A percentile compares a stretch with the other conserved stretches of the same genome.
Conservation (phyloP, 2,329 filamentous ascomycete species). For the Triangularia setosa region DNA sequence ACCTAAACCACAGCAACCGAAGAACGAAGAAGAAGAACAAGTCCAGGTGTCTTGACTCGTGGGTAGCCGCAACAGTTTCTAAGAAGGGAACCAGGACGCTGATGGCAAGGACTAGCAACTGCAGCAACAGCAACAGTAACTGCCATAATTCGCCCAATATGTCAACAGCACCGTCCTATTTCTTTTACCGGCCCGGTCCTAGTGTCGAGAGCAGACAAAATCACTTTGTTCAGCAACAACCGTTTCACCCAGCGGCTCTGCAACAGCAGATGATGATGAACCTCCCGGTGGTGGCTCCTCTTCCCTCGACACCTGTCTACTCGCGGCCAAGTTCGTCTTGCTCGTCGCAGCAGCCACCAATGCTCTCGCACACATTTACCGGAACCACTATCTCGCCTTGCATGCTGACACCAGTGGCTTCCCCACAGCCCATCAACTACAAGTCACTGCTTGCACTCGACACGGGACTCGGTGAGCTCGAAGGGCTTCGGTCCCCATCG, state of each 20-base stretch:
- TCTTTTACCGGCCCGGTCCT: slow-evolving; percentile 80
- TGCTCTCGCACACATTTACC: slow-evolving; percentile 45
- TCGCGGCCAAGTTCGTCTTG: slow-evolving; percentile 62
- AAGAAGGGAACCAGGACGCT: slow-evolving; percentile 16
- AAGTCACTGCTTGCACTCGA: slow-evolving; percentile 78
- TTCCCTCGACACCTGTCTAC: slow-evolving; percentile 61
- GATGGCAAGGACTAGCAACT: slow-evolving; percentile 14
- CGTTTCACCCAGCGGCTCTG: slow-evolving; percentile 22
- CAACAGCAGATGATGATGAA: slow-evolving; percentile 48
- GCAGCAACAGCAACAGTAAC: slow-evolving; percentile 16
- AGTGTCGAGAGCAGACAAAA: slow-evolving; percentile 70
- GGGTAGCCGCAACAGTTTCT: slow-evolving; percentile 25
- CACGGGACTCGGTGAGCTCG: slow-evolving; percentile 63
- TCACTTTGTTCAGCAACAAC: slow-evolving; percentile 65
- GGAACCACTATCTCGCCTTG: slow-evolving; percentile 46
- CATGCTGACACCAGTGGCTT: slow-evolving; percentile 70
- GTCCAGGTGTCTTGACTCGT: slow-evolving; percentile 28
- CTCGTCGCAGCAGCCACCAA: slow-evolving; percentile 50
- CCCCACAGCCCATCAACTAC: slow-evolving; percentile 68
- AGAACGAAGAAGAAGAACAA: slow-evolving; percentile 8
- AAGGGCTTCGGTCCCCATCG: slow-evolving; percentile 65
- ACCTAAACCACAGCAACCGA: slow-evolving; percentile 18
- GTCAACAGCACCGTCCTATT: slow-evolving; percentile 71
- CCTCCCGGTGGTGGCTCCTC: slow-evolving; percentile 53
- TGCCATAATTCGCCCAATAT: background rate